A percentile compares a stretch with the other conserved stretches of the same genome.
Conservation (phyloP, 345 rosid genomes). For the Dovyalis caffra region DNA sequence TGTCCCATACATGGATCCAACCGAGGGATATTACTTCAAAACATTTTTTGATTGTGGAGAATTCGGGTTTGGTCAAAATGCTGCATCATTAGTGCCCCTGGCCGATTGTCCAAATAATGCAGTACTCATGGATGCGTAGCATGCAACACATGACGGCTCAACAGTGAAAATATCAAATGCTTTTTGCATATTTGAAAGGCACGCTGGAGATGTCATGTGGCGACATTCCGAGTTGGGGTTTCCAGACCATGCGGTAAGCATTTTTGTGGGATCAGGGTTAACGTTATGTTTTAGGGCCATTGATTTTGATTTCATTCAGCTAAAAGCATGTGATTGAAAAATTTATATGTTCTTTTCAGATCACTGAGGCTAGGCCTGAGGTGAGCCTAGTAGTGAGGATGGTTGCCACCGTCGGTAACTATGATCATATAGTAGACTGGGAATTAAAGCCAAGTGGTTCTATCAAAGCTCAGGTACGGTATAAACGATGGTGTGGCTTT, state of each 20-base stretch:
- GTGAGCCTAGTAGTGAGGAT: constrained; percentile 54
- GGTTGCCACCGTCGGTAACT: constrained; percentile 38
- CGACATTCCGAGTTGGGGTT: constrained; percentile 35
- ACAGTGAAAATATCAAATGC: constrained; percentile 31
- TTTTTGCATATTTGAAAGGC: constrained; percentile 55
- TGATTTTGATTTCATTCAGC: neutral
- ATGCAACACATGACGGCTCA: constrained; percentile 43
- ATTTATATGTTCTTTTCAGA: constrained; percentile 15
- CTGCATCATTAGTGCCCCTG: constrained; percentile 44
- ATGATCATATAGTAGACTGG: constrained; percentile 27
- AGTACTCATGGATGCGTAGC: constrained; percentile 41
- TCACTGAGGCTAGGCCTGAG: constrained; percentile 51
- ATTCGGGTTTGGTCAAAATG: constrained; percentile 41
- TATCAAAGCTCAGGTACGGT: constrained; percentile 30
- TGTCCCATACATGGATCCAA: constrained; percentile 54
- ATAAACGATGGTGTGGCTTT: too few relatives aligned
- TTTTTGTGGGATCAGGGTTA: too few relatives aligned
- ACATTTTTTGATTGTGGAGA: constrained; percentile 48
- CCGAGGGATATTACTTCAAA: constrained; percentile 40
- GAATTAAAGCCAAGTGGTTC: constrained; percentile 45
- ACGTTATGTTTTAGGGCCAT: too few relatives aligned
- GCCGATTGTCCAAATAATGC: constrained; percentile 56
- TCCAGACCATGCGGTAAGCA: constrained; percentile 19
- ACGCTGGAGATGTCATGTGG: constrained; percentile 54
- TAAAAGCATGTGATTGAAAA: too few relatives aligned